Percentiles rank a stretch among this genome's conserved stretches.
Conservation (phyloP, 768 basidiomycete genomes). For the Amanita molliuscula region DNA sequence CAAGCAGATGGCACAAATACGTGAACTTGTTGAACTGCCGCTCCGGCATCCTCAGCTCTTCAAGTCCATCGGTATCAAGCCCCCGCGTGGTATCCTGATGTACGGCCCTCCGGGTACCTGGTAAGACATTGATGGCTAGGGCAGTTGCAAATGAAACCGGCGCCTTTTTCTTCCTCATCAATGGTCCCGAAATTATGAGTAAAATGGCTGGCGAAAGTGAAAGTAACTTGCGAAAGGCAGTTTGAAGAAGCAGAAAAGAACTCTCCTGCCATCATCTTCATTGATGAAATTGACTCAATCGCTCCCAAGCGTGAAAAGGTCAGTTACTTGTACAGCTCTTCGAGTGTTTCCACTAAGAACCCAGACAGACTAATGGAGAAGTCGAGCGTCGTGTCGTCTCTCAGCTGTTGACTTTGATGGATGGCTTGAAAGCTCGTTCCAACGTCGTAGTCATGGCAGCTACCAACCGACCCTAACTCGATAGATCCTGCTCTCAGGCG, state of each 20-base stretch:
- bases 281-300: constrained; percentile 98
- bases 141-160: constrained; percentile 99
- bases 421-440: constrained; percentile 95
- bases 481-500: constrained; percentile 98
- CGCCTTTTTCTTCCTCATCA: constrained; percentile 99
- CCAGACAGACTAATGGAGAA: constrained; percentile 87
- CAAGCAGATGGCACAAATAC: constrained; percentile 99
- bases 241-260: constrained; percentile 99
- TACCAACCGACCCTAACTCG: constrained; percentile 96
- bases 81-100: constrained; percentile 97
- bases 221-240: constrained; percentile 93
- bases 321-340: constrained; percentile 8
- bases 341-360: not conserved
- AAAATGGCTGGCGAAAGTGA: constrained; percentile 99
- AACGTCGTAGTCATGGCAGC: constrained; percentile 99
- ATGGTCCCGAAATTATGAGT: constrained; percentile 99
- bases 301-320: constrained; percentile 99
- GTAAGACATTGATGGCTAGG: constrained; percentile 99
- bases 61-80: constrained; percentile 99
- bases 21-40: constrained; percentile 96
- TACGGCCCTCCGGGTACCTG: constrained; percentile 98
- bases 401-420: constrained; percentile 97
- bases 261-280: constrained; percentile 98
- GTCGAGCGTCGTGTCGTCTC: constrained; percentile 99
- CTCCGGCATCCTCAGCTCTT: constrained; percentile 98